Percentiles rank a stretch among this genome's conserved stretches.
phyloP scores from a whole-genome alignment of 2,329 filamentous ascomycete genomes.

The Emericellopsis atlantica region DNA sequence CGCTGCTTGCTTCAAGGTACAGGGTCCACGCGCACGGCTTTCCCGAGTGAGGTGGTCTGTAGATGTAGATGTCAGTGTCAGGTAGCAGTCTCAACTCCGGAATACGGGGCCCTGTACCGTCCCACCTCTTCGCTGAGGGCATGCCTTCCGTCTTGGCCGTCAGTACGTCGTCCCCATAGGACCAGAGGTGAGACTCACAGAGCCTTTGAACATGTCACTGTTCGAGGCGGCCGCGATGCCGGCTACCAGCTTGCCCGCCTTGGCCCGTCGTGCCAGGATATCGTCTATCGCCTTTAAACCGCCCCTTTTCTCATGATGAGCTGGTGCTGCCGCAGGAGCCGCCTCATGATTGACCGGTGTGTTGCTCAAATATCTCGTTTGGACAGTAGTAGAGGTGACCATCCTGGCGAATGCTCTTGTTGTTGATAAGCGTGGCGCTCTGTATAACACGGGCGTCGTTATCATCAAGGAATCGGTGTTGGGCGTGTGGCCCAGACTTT shows the following conservation, averaged over 20 bases:
- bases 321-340: slow-evolving; percentile 1
- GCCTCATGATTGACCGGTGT: slow-evolving; percentile 1
- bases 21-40: slow-evolving; percentile 46
- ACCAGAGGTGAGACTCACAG: slow-evolving; percentile 29
- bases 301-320: slow-evolving; percentile 2
- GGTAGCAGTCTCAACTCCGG: not conserved
- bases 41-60: slow-evolving; percentile 49
- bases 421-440: not conserved
- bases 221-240: slow-evolving; percentile 66
- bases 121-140: slow-evolving; percentile 71
- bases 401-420: not conserved
- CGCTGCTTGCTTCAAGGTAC: slow-evolving; percentile 73
- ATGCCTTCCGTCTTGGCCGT: slow-evolving; percentile 34
- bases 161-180: not conserved
- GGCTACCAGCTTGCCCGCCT: slow-evolving; percentile 59
- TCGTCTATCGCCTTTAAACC: slow-evolving; percentile 4
- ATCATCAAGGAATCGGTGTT: too few relatives aligned
- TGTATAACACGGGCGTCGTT: too few relatives aligned
- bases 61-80: not conserved
- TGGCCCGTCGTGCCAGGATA: slow-evolving; percentile 37
- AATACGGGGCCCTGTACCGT: slow-evolving; percentile 45
- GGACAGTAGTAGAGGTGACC: too few relatives aligned
- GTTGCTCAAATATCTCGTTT: too few relatives aligned
- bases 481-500: too few relatives aligned
- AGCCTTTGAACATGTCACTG: slow-evolving; percentile 74